phyloP scores from a whole-genome alignment of 164 flowering plant genomes.

The Chimonanthus praecox region DNA sequence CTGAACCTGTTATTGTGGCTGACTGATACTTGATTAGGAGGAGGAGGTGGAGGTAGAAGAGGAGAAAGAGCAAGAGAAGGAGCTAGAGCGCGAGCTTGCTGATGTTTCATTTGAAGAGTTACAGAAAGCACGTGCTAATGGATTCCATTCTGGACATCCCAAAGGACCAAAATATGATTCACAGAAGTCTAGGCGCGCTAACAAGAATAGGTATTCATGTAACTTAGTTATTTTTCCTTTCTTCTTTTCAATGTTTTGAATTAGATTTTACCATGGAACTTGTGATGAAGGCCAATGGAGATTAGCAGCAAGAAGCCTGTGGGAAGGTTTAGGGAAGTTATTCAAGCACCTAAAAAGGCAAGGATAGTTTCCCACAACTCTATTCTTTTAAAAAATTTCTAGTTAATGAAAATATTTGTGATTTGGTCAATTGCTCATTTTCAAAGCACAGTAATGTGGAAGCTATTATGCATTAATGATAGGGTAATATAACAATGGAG shows the following conservation, averaged over 20 bases:
- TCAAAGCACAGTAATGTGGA: no score
- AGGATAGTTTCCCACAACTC: no score
- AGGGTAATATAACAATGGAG: no score
- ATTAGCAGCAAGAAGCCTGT: conserved; percentile 51
- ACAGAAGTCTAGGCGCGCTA: conserved; percentile 46
- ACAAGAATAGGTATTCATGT: conserved; percentile 62
- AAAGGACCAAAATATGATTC: conserved; percentile 18
- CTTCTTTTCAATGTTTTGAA: neutral
- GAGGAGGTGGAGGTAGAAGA: conserved; percentile 25
- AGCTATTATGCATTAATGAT: no score
- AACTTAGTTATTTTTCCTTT: neutral
- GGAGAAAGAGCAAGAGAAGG: conserved; percentile 11
- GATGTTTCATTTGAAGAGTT: conserved; percentile 73
- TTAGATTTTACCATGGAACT: conserved; percentile 4
- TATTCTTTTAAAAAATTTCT: no score
- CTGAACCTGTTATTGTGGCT: neutral
- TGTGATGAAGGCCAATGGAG: conserved; percentile 70
- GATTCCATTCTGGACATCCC: conserved; percentile 28
- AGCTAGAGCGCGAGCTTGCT: conserved; percentile 60
- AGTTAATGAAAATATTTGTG: no score
- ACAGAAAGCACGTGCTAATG: conserved; percentile 64
- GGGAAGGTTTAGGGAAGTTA: no score
- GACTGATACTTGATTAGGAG: neutral
- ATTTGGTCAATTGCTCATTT: no score
- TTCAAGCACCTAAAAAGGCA: no score